A percentile compares a stretch with the other conserved stretches of the same genome.
Conservation (phyloP, 768 basidiomycete species). For the Obba rivulosa region DNA sequence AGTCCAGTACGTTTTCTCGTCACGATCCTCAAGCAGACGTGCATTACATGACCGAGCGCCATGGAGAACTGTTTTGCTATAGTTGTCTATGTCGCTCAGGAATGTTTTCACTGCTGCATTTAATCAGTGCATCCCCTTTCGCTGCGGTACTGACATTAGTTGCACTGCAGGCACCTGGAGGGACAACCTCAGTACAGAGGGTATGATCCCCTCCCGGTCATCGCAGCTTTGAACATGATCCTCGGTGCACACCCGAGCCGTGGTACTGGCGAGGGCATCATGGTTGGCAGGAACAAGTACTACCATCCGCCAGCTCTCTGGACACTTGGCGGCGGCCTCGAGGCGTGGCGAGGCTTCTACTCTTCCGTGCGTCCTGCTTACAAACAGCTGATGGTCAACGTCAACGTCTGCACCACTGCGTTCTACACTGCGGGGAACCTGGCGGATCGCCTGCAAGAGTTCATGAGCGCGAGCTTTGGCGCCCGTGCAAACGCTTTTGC, state of each 20-base stretch:
- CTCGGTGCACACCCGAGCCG: conserved; percentile 40
- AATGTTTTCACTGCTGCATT: not conserved
- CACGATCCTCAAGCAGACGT: not conserved
- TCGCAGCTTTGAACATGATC: conserved; percentile 47
- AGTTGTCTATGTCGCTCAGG: conserved; percentile 6
- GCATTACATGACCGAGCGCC: not conserved
- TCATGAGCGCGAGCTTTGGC: conserved; percentile 47
- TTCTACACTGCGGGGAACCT: conserved; percentile 41
- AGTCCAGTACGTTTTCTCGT: conserved; percentile 26
- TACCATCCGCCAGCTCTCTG: conserved; percentile 38
- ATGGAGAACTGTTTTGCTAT: not conserved
- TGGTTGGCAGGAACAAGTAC: conserved; percentile 48
- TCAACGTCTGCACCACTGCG: conserved; percentile 46
- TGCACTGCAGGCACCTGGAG: conserved; percentile 35
- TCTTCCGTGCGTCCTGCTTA: conserved; percentile 34
- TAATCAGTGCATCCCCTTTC: too few species aligned
- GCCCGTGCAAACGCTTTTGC: conserved; percentile 59
- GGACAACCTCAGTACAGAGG: conserved; percentile 38
- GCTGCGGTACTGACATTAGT: conserved; percentile 1
- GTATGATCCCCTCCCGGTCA: conserved; percentile 41
- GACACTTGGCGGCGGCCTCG: conserved; percentile 46
- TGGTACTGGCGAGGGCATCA: conserved; percentile 35
- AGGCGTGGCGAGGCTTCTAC: conserved; percentile 52
- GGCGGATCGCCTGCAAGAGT: conserved; percentile 36
- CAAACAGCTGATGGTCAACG: conserved; percentile 49